Evolutionary conservation across 2,329 filamentous ascomycete species (phyloP).

Genomic region (Pseudogymnoascus pannorum): DNA sequence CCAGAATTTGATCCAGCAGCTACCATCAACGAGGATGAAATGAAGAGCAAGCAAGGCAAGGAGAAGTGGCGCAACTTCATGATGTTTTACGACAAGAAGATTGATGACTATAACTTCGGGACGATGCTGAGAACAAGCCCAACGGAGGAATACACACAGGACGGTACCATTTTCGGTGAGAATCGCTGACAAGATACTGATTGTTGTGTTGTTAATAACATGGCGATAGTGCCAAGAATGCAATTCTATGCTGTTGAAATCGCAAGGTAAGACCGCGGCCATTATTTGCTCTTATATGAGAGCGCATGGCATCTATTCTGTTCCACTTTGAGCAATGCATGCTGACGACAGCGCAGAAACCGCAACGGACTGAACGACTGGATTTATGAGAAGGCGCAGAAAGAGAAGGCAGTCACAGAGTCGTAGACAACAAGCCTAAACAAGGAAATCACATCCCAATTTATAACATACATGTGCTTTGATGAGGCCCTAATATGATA

Average conservation of each 20-base stretch:
- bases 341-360: slow-evolving; percentile 47
- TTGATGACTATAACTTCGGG: slow-evolving; percentile 98
- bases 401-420: slow-evolving; percentile 25
- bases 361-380: slow-evolving; percentile 88
- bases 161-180: slow-evolving; percentile 87
- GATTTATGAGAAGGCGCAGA: slow-evolving; percentile 79
- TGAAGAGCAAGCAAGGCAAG: slow-evolving; percentile 97
- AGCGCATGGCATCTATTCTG: not conserved
- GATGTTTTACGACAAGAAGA: slow-evolving; percentile 84
- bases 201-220: slow-evolving; percentile 13
- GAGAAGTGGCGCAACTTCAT: slow-evolving; percentile 92
- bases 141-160: slow-evolving; percentile 76
- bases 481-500: not conserved
- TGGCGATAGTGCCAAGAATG: slow-evolving; percentile 51
- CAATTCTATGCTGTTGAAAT: slow-evolving; percentile 78
- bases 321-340: not conserved
- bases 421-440: not conserved
- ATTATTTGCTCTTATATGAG: not conserved
- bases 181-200: not conserved
- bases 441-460: not conserved
- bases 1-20: slow-evolving; percentile 82
- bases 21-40: slow-evolving; percentile 80
- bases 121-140: slow-evolving; percentile 79
- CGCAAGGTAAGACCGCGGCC: slow-evolving; percentile 45
- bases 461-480: not conserved